Conservation (phyloP, 2,329 filamentous ascomycete species). For the Beauveria scarabaeidicola region DNA sequence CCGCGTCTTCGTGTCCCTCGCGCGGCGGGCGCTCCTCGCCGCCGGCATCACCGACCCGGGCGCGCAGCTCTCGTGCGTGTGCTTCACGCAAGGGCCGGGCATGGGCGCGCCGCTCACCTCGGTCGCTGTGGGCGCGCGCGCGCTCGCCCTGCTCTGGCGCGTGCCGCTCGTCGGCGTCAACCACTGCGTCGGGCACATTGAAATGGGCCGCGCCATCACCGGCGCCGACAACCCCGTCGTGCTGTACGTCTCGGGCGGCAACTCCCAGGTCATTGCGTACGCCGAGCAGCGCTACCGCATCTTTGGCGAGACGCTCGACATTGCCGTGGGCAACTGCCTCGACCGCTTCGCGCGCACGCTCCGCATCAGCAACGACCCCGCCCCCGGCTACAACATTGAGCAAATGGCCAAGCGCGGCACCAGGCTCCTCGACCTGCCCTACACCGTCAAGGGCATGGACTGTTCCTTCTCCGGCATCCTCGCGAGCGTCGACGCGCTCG, state of each 20-base stretch:
- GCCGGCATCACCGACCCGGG: slow-evolving; percentile 46
- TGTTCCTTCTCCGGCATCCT: slow-evolving; percentile 92
- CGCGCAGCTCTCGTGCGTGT: slow-evolving; percentile 76
- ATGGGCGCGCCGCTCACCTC: slow-evolving; percentile 91
- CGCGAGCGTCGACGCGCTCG: slow-evolving; percentile 71
- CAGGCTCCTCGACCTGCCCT: slow-evolving; percentile 77
- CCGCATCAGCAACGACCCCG: slow-evolving; percentile 87
- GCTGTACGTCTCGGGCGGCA: slow-evolving; percentile 89
- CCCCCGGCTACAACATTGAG: slow-evolving; percentile 96
- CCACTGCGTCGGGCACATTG: slow-evolving; percentile 96
- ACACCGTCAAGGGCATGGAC: slow-evolving; percentile 98
- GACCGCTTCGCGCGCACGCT: slow-evolving; percentile 92
- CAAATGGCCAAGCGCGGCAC: slow-evolving; percentile 72
- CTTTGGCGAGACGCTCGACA: slow-evolving; percentile 95
- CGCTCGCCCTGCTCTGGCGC: slow-evolving; percentile 73
- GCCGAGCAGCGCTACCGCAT: slow-evolving; percentile 91
- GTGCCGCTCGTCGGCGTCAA: slow-evolving; percentile 92
- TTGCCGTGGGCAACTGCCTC: slow-evolving; percentile 94
- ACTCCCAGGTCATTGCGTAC: slow-evolving; percentile 97
- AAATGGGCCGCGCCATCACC: slow-evolving; percentile 94
- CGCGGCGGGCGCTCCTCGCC: slow-evolving; percentile 67
- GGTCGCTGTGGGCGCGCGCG: slow-evolving; percentile 78
- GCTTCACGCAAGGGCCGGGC: slow-evolving; percentile 89
- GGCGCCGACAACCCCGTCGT: slow-evolving; percentile 87
- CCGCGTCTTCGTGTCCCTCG: slow-evolving; percentile 71